Evolutionary conservation across 768 basidiomycete genomes (phyloP), one percentile per base, ranked within the genome.

Genomic region (Royoungia palumana): DNA sequence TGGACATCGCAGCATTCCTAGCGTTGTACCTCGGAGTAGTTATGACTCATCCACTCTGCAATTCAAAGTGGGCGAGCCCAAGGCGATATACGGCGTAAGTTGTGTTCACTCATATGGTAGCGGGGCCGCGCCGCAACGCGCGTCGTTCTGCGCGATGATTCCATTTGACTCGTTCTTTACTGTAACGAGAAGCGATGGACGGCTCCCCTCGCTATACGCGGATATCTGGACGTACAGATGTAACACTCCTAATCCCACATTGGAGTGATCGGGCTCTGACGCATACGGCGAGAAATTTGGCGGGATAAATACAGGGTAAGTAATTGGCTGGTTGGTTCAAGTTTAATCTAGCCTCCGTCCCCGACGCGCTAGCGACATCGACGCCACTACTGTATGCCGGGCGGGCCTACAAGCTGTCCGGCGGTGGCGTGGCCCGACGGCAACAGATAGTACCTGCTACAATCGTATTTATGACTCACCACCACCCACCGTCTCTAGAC

Each of bases 261-360:
- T 54, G 66, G 14, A 66, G 66, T 16, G 44, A 60, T 1, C 66
- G 43, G 9, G 76, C n/a, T n/a, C n/a, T 79, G 2, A 62, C 44
- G 2, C 82, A 83, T 52, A 75, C 82, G 7, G 72, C 83, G 1
- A 83, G 82, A 59, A 82, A 84, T 83, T 82, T 67, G 61, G 64
- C 19, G 82, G 84, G 2, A 75, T 72, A 2, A 78, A 77, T 49
- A 82, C 81, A 25, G 82, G 82, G 83, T 82, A 57, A 17, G 70
- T 56, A 16, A 16, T 32, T 16, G 14, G 14, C 6, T 32, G 32
- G 32, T 32, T 14, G 32, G 32, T 32, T 16, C 16, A 16, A 32
- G n/a, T 25, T 8, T 25, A 25, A 8, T 32, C 32, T 30, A 30
- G 30, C 3, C 30, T 30, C 32, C 32, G 32, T 14, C 4, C 16